Conservation (phyloP, 176 grass and related monocot species). For the Oryza brachyantha region DNA sequence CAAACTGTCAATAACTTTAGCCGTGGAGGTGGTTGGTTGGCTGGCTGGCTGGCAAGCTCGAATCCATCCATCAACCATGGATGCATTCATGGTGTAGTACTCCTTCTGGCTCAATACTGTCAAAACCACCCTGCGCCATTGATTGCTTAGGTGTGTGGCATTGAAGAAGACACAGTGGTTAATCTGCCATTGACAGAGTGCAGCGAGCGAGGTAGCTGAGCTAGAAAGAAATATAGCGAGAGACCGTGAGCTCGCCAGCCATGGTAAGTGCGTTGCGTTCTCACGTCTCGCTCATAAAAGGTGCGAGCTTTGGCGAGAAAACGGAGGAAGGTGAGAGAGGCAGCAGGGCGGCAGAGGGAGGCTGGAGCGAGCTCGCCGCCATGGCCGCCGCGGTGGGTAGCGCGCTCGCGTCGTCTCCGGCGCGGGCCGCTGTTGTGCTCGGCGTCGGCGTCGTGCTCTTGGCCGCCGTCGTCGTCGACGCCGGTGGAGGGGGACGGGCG, state of each 20-base stretch:
- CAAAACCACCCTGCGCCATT: too few species aligned
- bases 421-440: not conserved
- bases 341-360: not conserved
- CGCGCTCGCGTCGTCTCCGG: not conserved
- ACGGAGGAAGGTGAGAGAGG: not conserved
- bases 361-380: not conserved
- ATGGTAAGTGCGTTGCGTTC: too few species aligned
- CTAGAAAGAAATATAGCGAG: not conserved
- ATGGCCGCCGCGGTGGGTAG: not conserved
- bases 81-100: not conserved
- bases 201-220: not conserved
- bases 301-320: not conserved
- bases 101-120: too few species aligned
- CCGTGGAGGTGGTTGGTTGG: not conserved
- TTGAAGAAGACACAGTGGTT: not conserved
- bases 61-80: not conserved
- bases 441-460: accelerated
- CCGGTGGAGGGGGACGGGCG: not conserved
- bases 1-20: not conserved
- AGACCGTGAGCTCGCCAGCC: not conserved
- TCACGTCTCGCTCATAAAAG: not conserved
- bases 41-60: not conserved
- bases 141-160: not conserved
- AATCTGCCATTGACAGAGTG: too few species aligned
- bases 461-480: not conserved